phyloP scores from a whole-genome alignment of 2,329 filamentous ascomycete species.

The Stachybotrys chartarum region DNA sequence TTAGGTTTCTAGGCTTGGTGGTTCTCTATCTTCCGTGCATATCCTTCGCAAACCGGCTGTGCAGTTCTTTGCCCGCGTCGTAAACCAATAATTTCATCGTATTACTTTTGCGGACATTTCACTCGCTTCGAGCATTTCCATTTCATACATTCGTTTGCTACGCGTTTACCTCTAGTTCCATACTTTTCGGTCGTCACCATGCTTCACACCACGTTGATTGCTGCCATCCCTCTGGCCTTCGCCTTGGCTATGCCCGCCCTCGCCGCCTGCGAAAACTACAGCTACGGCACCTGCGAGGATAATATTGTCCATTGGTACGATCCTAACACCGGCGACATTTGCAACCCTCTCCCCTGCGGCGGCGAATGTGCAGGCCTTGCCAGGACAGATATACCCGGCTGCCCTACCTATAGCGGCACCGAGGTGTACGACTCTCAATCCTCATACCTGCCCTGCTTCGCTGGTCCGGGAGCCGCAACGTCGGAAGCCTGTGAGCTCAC shows the following conservation, averaged over 20 bases:
- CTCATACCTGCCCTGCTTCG: background rate
- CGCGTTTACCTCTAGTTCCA: too few species aligned
- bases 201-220: background rate
- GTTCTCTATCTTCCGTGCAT: too few species aligned
- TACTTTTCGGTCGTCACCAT: background rate
- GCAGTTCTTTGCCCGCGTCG: too few species aligned
- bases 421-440: conserved; percentile 5
- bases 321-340: conserved; percentile 44
- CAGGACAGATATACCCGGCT: conserved; percentile 42
- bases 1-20: too few species aligned
- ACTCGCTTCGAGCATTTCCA: too few species aligned
- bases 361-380: conserved; percentile 41
- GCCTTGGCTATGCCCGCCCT: conserved; percentile 7
- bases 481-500: background rate
- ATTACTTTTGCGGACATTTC: too few species aligned
- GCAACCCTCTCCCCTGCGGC: conserved; percentile 44
- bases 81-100: too few species aligned
- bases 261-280: conserved; percentile 8
- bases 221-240: background rate
- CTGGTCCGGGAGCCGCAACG: background rate
- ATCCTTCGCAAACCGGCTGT: too few species aligned
- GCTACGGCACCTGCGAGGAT: conserved; percentile 11
- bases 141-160: too few species aligned
- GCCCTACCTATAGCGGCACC: conserved; percentile 33
- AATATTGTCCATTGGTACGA: conserved; percentile 31